These are phyloP conservation scores for Heliamphora exappendiculata DNA, from an alignment of 148 eudicot species.

Conservation along the genomic window DNA sequence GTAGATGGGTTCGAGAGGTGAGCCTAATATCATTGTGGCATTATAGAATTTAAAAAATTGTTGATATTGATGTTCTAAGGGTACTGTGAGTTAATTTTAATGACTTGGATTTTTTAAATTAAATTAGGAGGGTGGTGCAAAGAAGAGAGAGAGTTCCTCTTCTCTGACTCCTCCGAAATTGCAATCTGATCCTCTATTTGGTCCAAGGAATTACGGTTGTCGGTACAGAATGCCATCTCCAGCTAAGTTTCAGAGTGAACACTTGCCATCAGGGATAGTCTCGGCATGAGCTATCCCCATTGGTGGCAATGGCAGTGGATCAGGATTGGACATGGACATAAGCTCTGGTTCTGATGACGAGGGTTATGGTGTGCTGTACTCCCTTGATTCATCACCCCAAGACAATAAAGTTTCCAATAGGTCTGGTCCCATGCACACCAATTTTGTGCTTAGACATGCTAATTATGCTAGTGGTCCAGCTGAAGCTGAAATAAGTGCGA, in stretches of 20 bases:
- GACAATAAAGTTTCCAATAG: constrained; percentile 16
- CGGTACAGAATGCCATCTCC: constrained; percentile 19
- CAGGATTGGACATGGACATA: constrained; percentile 28
- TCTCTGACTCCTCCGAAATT: constrained; percentile 7
- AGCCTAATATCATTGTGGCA: not conserved
- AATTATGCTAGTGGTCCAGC: not conserved
- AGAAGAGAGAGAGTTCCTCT: constrained; percentile 1
- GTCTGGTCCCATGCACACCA: not conserved
- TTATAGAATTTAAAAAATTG: not conserved
- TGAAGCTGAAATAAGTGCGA: not conserved
- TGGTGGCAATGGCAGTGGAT: not conserved
- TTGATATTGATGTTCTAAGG: not conserved
- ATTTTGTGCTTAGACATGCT: not conserved
- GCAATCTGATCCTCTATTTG: constrained; percentile 13
- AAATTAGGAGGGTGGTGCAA: not conserved
- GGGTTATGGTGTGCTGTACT: constrained; percentile 16
- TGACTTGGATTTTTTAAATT: not conserved
- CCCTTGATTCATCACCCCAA: constrained; percentile 30
- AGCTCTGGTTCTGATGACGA: constrained; percentile 29
- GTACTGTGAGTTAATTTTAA: not conserved
- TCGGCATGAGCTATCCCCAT: constrained; percentile 11
- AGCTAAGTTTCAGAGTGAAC: constrained; percentile 24
- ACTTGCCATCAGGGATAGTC: constrained; percentile 23
- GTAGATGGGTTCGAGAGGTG: constrained; percentile 11
- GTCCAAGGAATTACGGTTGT: constrained; percentile 6